Evolutionary conservation across 2,329 filamentous ascomycete species (phyloP).

Genomic region (Pestalotiopsis sp.): DNA sequence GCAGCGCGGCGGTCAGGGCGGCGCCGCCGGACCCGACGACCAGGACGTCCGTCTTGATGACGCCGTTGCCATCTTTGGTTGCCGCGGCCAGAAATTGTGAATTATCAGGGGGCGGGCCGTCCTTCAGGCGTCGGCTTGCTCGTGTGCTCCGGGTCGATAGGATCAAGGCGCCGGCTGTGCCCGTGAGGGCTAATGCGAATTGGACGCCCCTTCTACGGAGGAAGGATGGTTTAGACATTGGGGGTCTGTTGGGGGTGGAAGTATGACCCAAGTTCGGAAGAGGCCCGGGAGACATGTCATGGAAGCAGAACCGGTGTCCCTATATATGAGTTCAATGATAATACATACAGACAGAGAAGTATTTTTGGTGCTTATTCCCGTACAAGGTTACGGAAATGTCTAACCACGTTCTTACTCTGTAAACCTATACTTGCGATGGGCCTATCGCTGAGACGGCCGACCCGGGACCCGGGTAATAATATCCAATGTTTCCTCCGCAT

Average conservation of each 20-base stretch:
- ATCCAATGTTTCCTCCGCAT: neutral
- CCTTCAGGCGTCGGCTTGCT: neutral
- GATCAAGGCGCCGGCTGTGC: neutral
- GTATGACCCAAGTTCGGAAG: no score
- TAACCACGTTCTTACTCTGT: no score
- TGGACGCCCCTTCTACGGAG: neutral
- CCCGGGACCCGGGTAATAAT: neutral
- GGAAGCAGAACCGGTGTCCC: no score
- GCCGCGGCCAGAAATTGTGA: neutral
- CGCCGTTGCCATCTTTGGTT: neutral
- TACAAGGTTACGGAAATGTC: neutral
- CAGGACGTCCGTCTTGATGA: slow-evolving; percentile 22
- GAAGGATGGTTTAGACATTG: neutral
- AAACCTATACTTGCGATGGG: no score
- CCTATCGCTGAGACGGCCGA: neutral
- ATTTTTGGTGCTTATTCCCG: neutral
- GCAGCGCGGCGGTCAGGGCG: slow-evolving; percentile 34
- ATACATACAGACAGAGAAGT: no score
- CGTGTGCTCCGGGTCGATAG: neutral
- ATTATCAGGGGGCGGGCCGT: neutral
- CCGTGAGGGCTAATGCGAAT: neutral
- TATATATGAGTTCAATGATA: no score
- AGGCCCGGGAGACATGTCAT: no score
- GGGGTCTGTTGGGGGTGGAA: no score
- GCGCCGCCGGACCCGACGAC: slow-evolving; percentile 36